Base-by-base conservation (phyloP, 768 basidiomycete genomes). In the Hypholoma fasciculare region DNA sequence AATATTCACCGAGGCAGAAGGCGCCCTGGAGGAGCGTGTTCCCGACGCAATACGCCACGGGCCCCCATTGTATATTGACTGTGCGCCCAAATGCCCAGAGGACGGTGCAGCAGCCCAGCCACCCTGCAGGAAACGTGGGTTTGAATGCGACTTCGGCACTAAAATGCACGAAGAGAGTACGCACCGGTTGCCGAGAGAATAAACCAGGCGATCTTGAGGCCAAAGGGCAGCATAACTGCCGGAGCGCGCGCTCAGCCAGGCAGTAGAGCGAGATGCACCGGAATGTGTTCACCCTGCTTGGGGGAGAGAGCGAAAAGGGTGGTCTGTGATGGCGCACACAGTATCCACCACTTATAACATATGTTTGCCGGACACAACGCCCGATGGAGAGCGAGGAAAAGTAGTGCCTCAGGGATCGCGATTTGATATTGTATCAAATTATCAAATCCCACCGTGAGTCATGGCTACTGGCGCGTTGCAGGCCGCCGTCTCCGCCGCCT, bases 191-290 rank as follows among this genome's bases (percentile, higher is more conserved):
- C 61, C 13, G 85, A 86, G 17, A 88, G 74, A 61, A 74, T 72
- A 61, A 84, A 84, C 85, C 85, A 88, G 48, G 72, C 72, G 44
- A 81, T 71, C 72, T 81, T 87, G 54, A 88, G 74, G 49, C 78
- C 75, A 54, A 80, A 81, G 17, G 82, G 75, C 37, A 87, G 76
- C 86, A 87, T 87, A 23, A 23, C 11, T 17, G 48, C 48, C 5
- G 16, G 23, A 49, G 23, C 42, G 20, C 42, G 44, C 44, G 17
- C 17, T 46, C 30, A 46, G 17, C 44, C 44, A 19, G 44, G 23
- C 44, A 46, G 44, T 23, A 43, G 42, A 14, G n/a, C 19, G 40
- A 34, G 30, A 34, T 34, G 9, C 30, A 9, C 30, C 30, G 30
- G 30, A 34, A 34, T 34, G 7, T 34, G 30, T 6, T 34, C 30